Percentiles rank a stretch among this genome's conserved stretches.
phyloP scores from a whole-genome alignment of 208 protist species.

The Trypanosoma cruzi region DNA sequence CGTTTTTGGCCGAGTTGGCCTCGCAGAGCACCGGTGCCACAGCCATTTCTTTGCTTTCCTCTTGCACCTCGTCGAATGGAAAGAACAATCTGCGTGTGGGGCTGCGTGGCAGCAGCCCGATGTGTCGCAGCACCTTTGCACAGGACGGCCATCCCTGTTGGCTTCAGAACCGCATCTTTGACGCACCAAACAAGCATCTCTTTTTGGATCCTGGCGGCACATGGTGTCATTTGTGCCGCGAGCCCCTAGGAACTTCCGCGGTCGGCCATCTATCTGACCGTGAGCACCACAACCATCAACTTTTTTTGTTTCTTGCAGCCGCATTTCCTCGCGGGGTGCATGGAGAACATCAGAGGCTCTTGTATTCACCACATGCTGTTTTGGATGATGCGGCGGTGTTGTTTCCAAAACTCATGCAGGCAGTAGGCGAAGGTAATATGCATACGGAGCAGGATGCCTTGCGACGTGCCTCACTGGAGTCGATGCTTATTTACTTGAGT shows the following conservation, averaged over 20 bases:
- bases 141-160: too few species aligned
- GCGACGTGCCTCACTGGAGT: constrained; percentile 78
- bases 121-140: too few species aligned
- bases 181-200: constrained; percentile 77
- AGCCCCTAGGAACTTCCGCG: constrained; percentile 62
- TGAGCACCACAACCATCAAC: constrained; percentile 82
- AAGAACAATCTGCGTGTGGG: constrained; percentile 3
- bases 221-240: constrained; percentile 86
- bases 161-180: constrained; percentile 38
- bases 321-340: constrained; percentile 16
- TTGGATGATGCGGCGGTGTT: constrained; percentile 54
- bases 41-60: not conserved
- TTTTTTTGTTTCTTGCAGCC: constrained; percentile 82
- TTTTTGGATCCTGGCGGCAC: constrained; percentile 64
- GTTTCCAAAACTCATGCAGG: not conserved
- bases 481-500: constrained; percentile 61
- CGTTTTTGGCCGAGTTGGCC: constrained; percentile 3
- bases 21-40: not conserved
- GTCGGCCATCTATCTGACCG: constrained; percentile 69
- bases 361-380: constrained; percentile 58
- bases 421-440: not conserved
- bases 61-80: not conserved
- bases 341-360: constrained; percentile 21
- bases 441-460: constrained; percentile 23
- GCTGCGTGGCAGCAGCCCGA: constrained; percentile 8